Evolutionary conservation across 1,284 basidiomycete species (phyloP), one percentile per base, ranked within the genome.

Genomic region (Ustilago crameri): DNA sequence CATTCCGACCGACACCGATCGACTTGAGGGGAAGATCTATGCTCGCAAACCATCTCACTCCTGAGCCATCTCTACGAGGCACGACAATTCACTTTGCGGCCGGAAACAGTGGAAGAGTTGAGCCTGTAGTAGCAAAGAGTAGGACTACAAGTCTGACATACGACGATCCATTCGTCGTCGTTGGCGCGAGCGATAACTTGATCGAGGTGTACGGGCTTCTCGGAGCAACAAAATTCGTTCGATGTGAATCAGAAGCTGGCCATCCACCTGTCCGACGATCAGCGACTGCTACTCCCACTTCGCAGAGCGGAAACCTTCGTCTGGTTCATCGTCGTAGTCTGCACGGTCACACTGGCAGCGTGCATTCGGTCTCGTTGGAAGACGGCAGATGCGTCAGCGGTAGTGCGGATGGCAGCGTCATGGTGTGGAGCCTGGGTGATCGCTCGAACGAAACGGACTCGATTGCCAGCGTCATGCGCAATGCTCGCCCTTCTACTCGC

Each of bases 311-410:
- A 4, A 43, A 44, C 1, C 52, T 81, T 9, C 55, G 63, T 15
- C 52, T 83, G 15, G 47, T 54, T 12, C 79, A 81, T 51, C 66
- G 74, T 15, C 58, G 72, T 5, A 74, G 76, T 3, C 56, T 84
- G 3, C 75, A 82, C 43, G 83, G 83, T 10, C 83, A 84, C 30
- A 82, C 81, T 9, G 76, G 79, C 2, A 55, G 78, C 34, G 79
- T 84, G 0, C 59, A 58, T n/a, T 64, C 68, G 40, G 78, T 84
- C 4, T 73, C 80, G 10, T 48, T 84, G n/a, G 51, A 76, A 23
- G 59, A 75, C 30, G 73, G 75, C 1, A 52, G 75, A 37, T 79
- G 80, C 46, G 78, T 84, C 24, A 78, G 74, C 27, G 81, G 79
- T 0, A 73, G 79, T 9, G 69, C 70, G 3, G 83, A 84, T 41